A percentile compares a stretch with the other conserved stretches of the same genome.
phyloP scores from a whole-genome alignment of 2,329 filamentous ascomycete genomes.

The Hansfordia pulvinata region DNA sequence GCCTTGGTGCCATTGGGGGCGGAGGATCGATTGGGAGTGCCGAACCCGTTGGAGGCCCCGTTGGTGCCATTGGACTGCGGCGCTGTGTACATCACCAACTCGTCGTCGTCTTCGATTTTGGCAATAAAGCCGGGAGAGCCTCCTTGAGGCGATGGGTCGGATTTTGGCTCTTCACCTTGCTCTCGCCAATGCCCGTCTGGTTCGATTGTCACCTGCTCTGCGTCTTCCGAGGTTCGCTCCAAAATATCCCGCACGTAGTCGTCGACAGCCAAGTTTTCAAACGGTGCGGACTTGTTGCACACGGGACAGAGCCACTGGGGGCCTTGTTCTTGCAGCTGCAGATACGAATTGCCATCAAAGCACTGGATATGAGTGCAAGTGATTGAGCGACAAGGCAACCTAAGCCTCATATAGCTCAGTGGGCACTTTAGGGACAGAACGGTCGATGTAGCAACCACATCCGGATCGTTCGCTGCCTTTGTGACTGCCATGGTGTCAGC shows the following conservation, averaged over 20 bases:
- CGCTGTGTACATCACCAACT: conserved; percentile 23
- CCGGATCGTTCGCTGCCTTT: conserved; percentile 69
- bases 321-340: conserved; percentile 89
- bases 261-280: conserved; percentile 73
- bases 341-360: conserved; percentile 84
- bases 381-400: conserved; percentile 64
- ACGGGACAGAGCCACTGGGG: conserved; percentile 95
- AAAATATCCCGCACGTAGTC: conserved; percentile 84
- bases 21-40: conserved; percentile 10
- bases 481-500: conserved; percentile 42
- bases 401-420: conserved; percentile 71
- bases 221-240: conserved; percentile 50
- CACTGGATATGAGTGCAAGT: conserved; percentile 84
- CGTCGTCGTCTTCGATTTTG: conserved; percentile 47
- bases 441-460: conserved; percentile 79
- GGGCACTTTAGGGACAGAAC: conserved; percentile 89
- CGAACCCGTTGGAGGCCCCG: conserved; percentile 52
- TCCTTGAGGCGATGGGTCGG: background rate
- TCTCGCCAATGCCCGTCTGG: conserved; percentile 66
- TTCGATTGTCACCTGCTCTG: conserved; percentile 83
- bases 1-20: conserved; percentile 7
- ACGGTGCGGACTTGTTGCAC: conserved; percentile 73
- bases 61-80: conserved; percentile 29
- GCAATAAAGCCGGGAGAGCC: background rate
- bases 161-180: conserved; percentile 17